phyloP scores from a whole-genome alignment of 441 rosid genomes.

The Populus hybrid region DNA sequence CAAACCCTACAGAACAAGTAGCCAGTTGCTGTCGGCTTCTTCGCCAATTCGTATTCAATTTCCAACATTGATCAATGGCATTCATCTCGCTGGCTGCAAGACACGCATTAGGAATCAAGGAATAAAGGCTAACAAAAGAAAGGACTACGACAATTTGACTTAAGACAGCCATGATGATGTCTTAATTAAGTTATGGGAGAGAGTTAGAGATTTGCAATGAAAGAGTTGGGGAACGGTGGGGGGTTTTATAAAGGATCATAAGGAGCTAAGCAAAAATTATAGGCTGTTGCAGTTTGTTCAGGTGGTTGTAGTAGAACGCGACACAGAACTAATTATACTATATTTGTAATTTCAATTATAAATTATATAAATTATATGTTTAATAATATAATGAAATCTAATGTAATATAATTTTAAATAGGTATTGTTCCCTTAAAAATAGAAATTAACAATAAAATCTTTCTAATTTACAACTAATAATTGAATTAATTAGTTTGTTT shows the following conservation, averaged over 20 bases:
- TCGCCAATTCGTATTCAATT: constrained; percentile 48
- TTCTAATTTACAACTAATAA: rapidly evolving
- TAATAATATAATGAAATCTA: no score
- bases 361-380: no score
- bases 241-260: not conserved
- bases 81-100: constrained; percentile 36
- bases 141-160: constrained; percentile 20
- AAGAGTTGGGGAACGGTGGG: no score
- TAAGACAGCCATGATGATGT: constrained; percentile 3
- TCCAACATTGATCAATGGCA: constrained; percentile 70
- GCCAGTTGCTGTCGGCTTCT: constrained; percentile 48
- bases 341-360: no score
- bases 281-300: not conserved
- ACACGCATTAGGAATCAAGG: constrained; percentile 14
- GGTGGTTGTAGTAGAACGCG: not conserved
- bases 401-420: not conserved
- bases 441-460: no score
- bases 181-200: no score
- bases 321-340: no score
- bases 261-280: not conserved
- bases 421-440: not conserved
- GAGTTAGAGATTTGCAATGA: not conserved
- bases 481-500: no score
- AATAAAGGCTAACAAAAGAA: constrained; percentile 17
- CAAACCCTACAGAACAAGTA: constrained; percentile 58